Conservation (phyloP, 2,329 filamentous ascomycete genomes). For the Botrytis hyacinthi region DNA sequence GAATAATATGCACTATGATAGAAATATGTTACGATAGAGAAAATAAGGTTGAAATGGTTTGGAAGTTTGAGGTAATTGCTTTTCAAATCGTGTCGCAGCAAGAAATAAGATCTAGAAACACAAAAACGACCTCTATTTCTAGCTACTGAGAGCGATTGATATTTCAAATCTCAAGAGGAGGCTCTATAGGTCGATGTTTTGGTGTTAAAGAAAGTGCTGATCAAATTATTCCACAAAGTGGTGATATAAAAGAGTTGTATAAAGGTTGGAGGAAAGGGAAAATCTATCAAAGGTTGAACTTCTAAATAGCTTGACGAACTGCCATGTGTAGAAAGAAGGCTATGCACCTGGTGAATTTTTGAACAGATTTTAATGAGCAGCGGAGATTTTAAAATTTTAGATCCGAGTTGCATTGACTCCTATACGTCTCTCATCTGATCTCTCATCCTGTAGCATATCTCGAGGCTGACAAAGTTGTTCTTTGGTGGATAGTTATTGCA, state of each 20-base stretch:
- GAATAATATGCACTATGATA: too few relatives aligned
- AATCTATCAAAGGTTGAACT: neutral
- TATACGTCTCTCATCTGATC: conserved; percentile 6
- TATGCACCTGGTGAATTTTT: neutral
- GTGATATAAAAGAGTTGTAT: neutral
- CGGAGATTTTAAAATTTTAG: neutral
- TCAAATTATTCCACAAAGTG: neutral
- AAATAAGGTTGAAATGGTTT: neutral
- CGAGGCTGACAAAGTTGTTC: neutral
- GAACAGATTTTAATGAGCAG: neutral
- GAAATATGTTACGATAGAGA: neutral
- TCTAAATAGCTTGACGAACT: neutral
- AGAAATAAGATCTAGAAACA: neutral
- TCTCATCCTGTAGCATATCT: neutral
- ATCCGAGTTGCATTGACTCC: neutral
- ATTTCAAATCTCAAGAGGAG: rapidly evolving
- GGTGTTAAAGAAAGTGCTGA: neutral
- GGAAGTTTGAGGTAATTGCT: neutral
- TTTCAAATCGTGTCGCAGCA: neutral
- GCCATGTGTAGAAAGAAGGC: neutral
- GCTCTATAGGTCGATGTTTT: too few relatives aligned
- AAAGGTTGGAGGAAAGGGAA: neutral
- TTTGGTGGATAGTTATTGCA: neutral
- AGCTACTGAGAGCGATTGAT: neutral
- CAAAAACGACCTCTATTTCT: neutral